phyloP scores from a whole-genome alignment of 2,329 filamentous ascomycete genomes.

The Trichoderma sp. region DNA sequence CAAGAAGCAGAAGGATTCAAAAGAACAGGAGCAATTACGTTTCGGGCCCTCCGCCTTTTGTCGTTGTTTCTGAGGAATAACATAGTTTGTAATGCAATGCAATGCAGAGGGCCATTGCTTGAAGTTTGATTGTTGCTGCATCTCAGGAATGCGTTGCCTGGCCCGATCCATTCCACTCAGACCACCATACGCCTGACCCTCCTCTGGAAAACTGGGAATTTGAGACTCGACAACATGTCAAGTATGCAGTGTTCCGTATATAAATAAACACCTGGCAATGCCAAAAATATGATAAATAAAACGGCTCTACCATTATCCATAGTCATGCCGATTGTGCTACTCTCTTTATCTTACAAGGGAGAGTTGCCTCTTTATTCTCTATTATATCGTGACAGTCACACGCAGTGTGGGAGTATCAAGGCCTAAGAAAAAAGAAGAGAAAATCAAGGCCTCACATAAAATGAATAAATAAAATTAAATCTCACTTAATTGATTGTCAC shows the following conservation, averaged over 20 bases:
- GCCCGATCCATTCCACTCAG: conserved; percentile 38
- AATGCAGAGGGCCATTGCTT: conserved; percentile 4
- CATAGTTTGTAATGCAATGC: background rate
- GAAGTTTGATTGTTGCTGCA: conserved; percentile 32
- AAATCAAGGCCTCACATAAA: background rate
- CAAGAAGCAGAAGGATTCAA: background rate
- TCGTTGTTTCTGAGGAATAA: background rate
- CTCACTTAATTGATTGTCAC: conserved; percentile 16
- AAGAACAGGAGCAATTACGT: background rate
- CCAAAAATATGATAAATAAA: background rate
- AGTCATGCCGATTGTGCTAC: background rate
- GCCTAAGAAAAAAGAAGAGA: background rate
- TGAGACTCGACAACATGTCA: conserved; percentile 5
- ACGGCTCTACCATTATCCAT: background rate
- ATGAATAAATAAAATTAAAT: conserved; percentile 14
- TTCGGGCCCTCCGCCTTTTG: conserved; percentile 1
- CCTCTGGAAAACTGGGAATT: background rate
- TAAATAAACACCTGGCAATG: background rate
- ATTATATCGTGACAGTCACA: background rate
- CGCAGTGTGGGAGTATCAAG: background rate
- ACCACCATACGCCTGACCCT: conserved; percentile 18
- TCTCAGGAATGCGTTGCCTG: conserved; percentile 41
- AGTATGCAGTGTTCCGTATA: background rate
- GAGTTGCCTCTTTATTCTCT: background rate
- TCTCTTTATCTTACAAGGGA: background rate